Percentiles rank a stretch among this genome's conserved stretches.
Conservation (phyloP, 2,329 filamentous ascomycete genomes). For the Pseudogymnoascus sp. region DNA sequence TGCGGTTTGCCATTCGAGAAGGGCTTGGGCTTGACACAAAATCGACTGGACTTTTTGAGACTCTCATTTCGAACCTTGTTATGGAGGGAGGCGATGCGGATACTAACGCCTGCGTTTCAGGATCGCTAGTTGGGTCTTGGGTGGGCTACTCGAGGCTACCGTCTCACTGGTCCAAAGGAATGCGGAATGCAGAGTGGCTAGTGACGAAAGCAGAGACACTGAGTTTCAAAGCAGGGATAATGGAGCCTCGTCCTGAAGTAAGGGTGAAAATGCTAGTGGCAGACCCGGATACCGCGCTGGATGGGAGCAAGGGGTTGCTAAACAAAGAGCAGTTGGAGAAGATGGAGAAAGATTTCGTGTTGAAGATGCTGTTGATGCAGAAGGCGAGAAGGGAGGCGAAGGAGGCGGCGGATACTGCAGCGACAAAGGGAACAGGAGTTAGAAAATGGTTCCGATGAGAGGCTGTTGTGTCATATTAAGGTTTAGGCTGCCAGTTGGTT, state of each 20-base stretch:
- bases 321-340: slow-evolving; percentile 32
- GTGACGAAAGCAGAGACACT: slow-evolving; percentile 37
- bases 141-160: slow-evolving; percentile 42
- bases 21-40: slow-evolving; percentile 13
- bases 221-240: slow-evolving; percentile 33
- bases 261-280: slow-evolving; percentile 22
- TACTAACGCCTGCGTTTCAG: slow-evolving; percentile 47
- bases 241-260: slow-evolving; percentile 26
- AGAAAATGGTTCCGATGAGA: slow-evolving; percentile 7
- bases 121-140: slow-evolving; percentile 42
- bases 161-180: slow-evolving; percentile 41
- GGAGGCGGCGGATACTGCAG: neutral
- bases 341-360: slow-evolving; percentile 15
- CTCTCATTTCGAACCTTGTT: slow-evolving; percentile 40
- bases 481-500: neutral
- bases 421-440: neutral
- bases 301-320: slow-evolving; percentile 36
- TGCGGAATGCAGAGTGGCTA: slow-evolving; percentile 40
- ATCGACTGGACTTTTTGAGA: slow-evolving; percentile 35
- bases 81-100: slow-evolving; percentile 49
- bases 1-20: slow-evolving; percentile 38
- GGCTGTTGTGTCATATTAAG: neutral
- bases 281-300: slow-evolving; percentile 35
- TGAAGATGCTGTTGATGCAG: slow-evolving; percentile 13
- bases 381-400: slow-evolving; percentile 16